These are phyloP conservation scores for Glaciozyma antarctica DNA, from an alignment of 768 basidiomycete genomes.

Conservation along the genomic window DNA sequence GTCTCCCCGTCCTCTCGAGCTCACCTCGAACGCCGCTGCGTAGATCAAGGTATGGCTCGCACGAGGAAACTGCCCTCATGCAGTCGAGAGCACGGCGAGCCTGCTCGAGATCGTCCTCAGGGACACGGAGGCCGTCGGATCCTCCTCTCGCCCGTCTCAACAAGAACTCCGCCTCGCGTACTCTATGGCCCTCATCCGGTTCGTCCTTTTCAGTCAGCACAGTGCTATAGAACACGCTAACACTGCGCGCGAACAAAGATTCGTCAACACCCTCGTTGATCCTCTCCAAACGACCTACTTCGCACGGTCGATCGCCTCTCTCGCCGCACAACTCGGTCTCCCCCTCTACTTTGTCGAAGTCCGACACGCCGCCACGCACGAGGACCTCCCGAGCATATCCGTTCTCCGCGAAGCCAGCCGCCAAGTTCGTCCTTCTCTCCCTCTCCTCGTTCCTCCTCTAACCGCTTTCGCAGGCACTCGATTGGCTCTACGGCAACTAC, in stretches of 20 bases:
- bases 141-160: not conserved
- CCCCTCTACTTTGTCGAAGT: constrained; percentile 85
- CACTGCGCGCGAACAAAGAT: constrained; percentile 43
- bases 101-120: constrained; percentile 28
- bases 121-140: constrained; percentile 12
- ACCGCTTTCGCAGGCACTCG: constrained; percentile 51
- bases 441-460: constrained; percentile 9
- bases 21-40: not conserved
- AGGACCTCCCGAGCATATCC: constrained; percentile 77
- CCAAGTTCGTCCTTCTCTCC: constrained; percentile 47
- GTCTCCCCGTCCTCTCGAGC: not conserved
- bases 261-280: constrained; percentile 92
- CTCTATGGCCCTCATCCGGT: constrained; percentile 34
- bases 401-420: constrained; percentile 60
- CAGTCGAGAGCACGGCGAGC: constrained; percentile 31
- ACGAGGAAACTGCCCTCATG: constrained; percentile 31
- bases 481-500: constrained; percentile 75
- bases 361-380: constrained; percentile 90
- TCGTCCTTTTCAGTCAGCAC: constrained; percentile 31
- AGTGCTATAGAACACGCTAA: not conserved
- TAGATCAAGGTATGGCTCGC: constrained; percentile 31
- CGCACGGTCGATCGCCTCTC: constrained; percentile 79
- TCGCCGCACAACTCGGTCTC: constrained; percentile 74
- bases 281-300: constrained; percentile 81
- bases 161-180: constrained; percentile 28